Conservation (phyloP, 73 alveolate species). For the Paramecium sonneborni region DNA sequence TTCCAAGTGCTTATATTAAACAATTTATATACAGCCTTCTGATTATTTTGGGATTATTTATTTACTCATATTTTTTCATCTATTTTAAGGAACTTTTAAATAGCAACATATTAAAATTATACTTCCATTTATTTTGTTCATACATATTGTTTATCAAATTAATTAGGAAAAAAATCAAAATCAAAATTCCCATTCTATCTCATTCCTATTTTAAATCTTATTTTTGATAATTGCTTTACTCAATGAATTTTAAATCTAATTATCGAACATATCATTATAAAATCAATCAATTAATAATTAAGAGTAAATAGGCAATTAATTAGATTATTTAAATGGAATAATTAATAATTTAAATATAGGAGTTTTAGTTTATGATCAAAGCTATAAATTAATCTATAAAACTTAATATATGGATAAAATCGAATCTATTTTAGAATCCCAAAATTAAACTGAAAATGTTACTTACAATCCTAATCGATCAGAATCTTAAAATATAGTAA, state of each 20-base stretch:
- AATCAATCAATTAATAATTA: background rate
- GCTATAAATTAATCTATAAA: background rate
- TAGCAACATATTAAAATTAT: background rate
- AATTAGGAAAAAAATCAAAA: background rate
- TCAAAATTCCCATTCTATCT: background rate
- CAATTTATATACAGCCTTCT: background rate
- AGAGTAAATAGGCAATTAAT: background rate
- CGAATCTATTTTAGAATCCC: background rate
- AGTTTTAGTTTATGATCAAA: background rate
- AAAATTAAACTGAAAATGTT: background rate
- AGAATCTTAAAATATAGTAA: background rate
- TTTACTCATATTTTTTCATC: background rate
- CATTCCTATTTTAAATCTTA: background rate
- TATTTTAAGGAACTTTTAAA: background rate
- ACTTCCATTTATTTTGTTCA: background rate
- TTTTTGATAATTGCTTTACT: background rate
- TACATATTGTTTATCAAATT: background rate
- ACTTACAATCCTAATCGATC: background rate
- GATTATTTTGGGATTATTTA: background rate
- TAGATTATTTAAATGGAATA: background rate
- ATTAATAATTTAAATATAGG: background rate
- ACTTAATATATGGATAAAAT: background rate
- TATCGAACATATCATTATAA: background rate
- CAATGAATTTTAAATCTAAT: background rate
- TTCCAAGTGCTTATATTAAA: background rate